A percentile compares a stretch with the other conserved stretches of the same genome.
Conservation (phyloP, 148 eudicot genomes). For the Chenopodium album region DNA sequence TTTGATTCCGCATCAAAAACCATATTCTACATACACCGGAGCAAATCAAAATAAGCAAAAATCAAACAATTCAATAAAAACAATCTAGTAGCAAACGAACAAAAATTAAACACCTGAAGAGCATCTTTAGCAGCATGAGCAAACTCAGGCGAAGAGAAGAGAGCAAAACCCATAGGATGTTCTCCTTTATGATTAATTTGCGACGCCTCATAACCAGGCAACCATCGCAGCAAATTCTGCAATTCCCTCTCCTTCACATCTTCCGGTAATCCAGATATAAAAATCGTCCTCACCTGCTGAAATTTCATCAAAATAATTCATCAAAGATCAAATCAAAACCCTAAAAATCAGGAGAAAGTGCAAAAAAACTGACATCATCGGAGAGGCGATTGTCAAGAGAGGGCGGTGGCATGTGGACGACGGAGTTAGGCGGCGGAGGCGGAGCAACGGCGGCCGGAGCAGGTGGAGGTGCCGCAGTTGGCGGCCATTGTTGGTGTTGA, state of each 20-base stretch:
- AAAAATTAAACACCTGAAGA: constrained; percentile 55
- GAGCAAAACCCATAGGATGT: constrained; percentile 89
- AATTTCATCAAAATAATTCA: neutral
- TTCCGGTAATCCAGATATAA: constrained; percentile 84
- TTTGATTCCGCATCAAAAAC: constrained; percentile 82
- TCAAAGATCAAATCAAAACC: neutral
- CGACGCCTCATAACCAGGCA: constrained; percentile 98
- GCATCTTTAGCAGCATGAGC: constrained; percentile 91
- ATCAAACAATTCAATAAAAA: neutral
- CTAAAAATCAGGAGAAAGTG: neutral
- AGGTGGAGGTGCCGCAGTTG: constrained; percentile 37
- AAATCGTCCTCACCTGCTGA: constrained; percentile 77
- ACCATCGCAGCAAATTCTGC: constrained; percentile 79
- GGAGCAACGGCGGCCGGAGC: constrained; percentile 35
- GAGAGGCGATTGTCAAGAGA: constrained; percentile 28
- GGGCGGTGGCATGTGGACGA: constrained; percentile 31
- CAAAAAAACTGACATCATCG: constrained; percentile 40
- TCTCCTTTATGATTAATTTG: constrained; percentile 90
- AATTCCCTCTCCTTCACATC: constrained; percentile 95
- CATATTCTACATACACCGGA: constrained; percentile 47
- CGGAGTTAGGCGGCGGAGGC: constrained; percentile 27
- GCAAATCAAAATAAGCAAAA: neutral
- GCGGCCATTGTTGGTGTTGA: constrained; percentile 43
- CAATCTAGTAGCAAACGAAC: neutral
- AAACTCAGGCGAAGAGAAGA: constrained; percentile 62